Percentiles rank a stretch among this genome's conserved stretches.
These are phyloP conservation scores for Pyrenopolyporus hunteri DNA, from an alignment of 495 filamentous ascomycete genomes.

Conservation along the genomic window DNA sequence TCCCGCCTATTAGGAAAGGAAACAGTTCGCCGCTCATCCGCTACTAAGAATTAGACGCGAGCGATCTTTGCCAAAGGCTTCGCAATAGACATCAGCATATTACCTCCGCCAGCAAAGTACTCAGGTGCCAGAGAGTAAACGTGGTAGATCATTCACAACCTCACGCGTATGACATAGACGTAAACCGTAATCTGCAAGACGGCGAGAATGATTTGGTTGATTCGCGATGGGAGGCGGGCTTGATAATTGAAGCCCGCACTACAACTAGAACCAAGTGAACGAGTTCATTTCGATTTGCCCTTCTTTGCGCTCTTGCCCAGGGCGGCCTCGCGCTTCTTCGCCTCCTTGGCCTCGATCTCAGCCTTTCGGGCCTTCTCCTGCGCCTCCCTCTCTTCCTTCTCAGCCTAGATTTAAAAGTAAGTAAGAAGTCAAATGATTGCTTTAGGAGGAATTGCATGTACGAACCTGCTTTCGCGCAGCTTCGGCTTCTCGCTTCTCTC, in stretches of 20 bases:
- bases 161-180: neutral
- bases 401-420: constrained; percentile 50
- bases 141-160: neutral
- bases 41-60: no score
- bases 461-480: constrained; percentile 63
- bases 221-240: neutral
- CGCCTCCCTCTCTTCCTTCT: constrained; percentile 76
- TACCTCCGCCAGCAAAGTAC: neutral
- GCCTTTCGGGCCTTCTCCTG: constrained; percentile 57
- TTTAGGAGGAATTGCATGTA: neutral
- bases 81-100: neutral
- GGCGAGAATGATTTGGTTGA: constrained; percentile 4
- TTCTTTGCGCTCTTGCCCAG: constrained; percentile 50
- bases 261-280: constrained; percentile 3
- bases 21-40: no score
- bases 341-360: constrained; percentile 59
- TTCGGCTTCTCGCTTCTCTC: constrained; percentile 86
- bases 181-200: neutral
- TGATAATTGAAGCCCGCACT: constrained; percentile 6
- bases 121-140: neutral
- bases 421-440: neutral
- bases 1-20: no score
- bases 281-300: constrained; percentile 38
- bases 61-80: neutral
- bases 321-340: constrained; percentile 71